Base-by-base conservation (phyloP, 805 yeast species). In the Candida rishiriensis region DNA sequence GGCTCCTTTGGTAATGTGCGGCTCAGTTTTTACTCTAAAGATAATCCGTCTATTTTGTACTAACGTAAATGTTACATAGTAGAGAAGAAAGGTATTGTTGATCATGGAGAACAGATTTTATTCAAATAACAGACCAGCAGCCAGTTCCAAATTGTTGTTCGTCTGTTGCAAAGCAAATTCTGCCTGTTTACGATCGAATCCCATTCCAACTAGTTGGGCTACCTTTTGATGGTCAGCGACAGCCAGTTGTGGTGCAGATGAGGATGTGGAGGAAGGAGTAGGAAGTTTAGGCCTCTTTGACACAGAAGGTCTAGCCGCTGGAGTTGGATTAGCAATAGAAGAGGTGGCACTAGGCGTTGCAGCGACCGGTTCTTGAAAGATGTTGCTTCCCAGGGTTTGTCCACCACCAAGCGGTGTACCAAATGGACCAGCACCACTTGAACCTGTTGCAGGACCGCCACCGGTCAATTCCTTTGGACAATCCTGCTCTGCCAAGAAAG, bases 121-220 rank as follows among this genome's bases (percentile, higher is more conserved):
- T 30, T 48, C 61, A 48, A 88, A 88, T 39, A 89, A 67, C 39
- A 85, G 55, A 1, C 95, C 79, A 1, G 97, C 97, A 0, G 98
- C 98, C 49, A 81, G 51, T 42, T 91, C 97, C 0, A 85, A 78
- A 57, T 90, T 85, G 9, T 96, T 96, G 26, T 74, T 71, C 1
- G 95, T 76, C 47, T 70, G 74, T 26, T 70, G 66, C 41, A 91
- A 66, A 0, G 97, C 96, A 3, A 63, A 55, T 2, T 81, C 63
- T 0, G 83, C 93, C 51, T 85, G 82, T 2, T 64, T 60, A 51
- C 80, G 71, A 3, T 83, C 63, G 54, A 89, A 88, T 0, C 98
- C 98, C 48, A 91, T 67, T 13, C 72, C 73, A 39, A 77, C 72
- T 42, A 90, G 68, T 41, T 75, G 78, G 26, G 64, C 54, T 4